Percentiles rank a stretch among this genome's conserved stretches.
phyloP scores from a whole-genome alignment of 148 eudicot species.

The Linanthus parryae region DNA sequence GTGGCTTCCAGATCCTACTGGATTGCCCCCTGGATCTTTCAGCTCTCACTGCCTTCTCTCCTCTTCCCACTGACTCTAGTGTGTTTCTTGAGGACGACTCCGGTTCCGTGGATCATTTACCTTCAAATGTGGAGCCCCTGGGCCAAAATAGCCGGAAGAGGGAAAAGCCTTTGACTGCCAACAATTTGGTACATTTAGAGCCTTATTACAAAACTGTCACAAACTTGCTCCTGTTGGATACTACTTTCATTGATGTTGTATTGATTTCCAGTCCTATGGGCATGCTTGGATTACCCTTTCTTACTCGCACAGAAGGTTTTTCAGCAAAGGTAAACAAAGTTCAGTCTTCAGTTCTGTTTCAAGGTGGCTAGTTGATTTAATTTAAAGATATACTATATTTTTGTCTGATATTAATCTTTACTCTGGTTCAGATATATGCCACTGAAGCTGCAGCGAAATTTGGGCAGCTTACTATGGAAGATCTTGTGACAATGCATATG shows the following conservation, averaged over 20 bases:
- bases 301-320: conserved; percentile 54
- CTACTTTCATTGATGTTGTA: conserved; percentile 54
- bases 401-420: no score
- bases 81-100: conserved; percentile 16
- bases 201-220: conserved; percentile 65
- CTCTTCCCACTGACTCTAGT: conserved; percentile 33
- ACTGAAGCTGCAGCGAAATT: conserved; percentile 74
- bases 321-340: conserved; percentile 46
- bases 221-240: conserved; percentile 49
- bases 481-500: conserved; percentile 67
- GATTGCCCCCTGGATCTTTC: conserved; percentile 94
- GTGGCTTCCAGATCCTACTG: conserved; percentile 57
- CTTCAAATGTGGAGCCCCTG: conserved; percentile 11
- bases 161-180: conserved; percentile 28
- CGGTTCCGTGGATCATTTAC: conserved; percentile 16
- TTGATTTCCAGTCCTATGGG: conserved; percentile 82
- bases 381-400: no score
- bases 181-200: conserved; percentile 39
- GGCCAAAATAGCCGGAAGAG: conserved; percentile 30
- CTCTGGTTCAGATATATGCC: conserved; percentile 57
- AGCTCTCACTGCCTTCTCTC: conserved; percentile 52
- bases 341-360: no score
- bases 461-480: conserved; percentile 85
- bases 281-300: conserved; percentile 85
- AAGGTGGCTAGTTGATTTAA: no score